Evolutionary conservation across 129 eudicot species (phyloP), one percentile per base, ranked within the genome.

Genomic region (Lonicera japonica): DNA sequence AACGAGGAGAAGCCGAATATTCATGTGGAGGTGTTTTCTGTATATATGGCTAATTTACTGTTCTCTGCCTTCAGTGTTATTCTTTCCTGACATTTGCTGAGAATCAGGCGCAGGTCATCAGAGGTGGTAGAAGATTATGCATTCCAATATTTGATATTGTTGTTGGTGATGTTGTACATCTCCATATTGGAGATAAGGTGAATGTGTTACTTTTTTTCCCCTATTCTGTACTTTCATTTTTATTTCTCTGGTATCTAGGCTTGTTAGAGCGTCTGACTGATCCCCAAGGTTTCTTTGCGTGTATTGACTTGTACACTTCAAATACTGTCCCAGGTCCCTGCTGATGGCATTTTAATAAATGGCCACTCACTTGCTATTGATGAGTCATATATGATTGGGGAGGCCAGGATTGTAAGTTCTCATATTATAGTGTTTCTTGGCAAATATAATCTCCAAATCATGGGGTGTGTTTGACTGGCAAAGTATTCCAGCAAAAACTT

Each of bases 331-430:
- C 75, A 88, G 96, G 96, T 88, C 39, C 94, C 96, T 40, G 96
- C 96, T 17, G 96, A 88, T 61, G 96, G 96, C 38, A 62, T 88
- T 57, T 40, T 88, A 25, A 64, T 88, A 23, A 81, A 89, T 17
- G 92, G 96, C 51, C 89, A 84, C 15, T 81, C 94, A 25, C 92
- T 88, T 63, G 75, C 84, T 68, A 69, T 88, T 69, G 96, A 88
- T 64, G 96, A 88, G 67, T 88, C 96, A 39, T 84, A 89, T 70
- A 88, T 88, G 96, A 88, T 94, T 11, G 96, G 96, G 58, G 96
- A 88, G 82, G 79, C 89, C 69, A 88, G 81, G 73, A 81, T 84
- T 66, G 96, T 88, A 61, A 52, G 41, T 21, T 67, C 38, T 38
- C 56, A 17, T 58, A 46, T 73, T 11, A 38, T 46, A 23, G 14